Percentiles rank a stretch among this genome's conserved stretches.
phyloP scores from a whole-genome alignment of 1,284 basidiomycete genomes.

The Inonotus hispidus region DNA sequence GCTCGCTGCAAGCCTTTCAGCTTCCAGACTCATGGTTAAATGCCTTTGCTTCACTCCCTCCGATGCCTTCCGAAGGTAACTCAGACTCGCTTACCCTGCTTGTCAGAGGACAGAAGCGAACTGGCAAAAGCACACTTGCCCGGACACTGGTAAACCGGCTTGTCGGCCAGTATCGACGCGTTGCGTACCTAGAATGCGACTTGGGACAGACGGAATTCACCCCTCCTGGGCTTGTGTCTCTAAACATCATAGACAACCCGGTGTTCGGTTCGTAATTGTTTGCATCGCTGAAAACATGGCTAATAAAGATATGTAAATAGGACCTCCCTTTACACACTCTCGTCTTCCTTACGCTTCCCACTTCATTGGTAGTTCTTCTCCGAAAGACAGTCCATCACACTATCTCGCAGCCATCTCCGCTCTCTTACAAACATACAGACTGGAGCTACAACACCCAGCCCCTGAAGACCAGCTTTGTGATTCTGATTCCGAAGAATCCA shows the following conservation, averaged over 20 bases:
- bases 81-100: constrained; percentile 32
- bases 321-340: constrained; percentile 83
- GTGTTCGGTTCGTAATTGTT: constrained; percentile 54
- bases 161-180: constrained; percentile 51
- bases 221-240: constrained; percentile 77
- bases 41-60: constrained; percentile 1
- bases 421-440: constrained; percentile 64
- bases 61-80: neutral
- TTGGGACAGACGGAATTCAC: constrained; percentile 93
- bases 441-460: constrained; percentile 58
- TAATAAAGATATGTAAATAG: constrained; percentile 33
- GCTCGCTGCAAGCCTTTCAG: constrained; percentile 1
- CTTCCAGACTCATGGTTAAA: constrained; percentile 12
- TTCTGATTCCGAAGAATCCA: constrained; percentile 29
- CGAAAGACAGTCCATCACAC: constrained; percentile 72
- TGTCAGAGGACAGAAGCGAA: constrained; percentile 81
- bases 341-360: constrained; percentile 70
- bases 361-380: constrained; percentile 78
- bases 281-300: neutral
- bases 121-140: constrained; percentile 88
- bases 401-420: constrained; percentile 72
- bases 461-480: constrained; percentile 19
- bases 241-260: constrained; percentile 67
- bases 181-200: constrained; percentile 91
- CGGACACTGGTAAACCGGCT: constrained; percentile 72